These are phyloP conservation scores for Grifola frondosa DNA, from an alignment of 1,284 basidiomycete species.

Conservation along the genomic window DNA sequence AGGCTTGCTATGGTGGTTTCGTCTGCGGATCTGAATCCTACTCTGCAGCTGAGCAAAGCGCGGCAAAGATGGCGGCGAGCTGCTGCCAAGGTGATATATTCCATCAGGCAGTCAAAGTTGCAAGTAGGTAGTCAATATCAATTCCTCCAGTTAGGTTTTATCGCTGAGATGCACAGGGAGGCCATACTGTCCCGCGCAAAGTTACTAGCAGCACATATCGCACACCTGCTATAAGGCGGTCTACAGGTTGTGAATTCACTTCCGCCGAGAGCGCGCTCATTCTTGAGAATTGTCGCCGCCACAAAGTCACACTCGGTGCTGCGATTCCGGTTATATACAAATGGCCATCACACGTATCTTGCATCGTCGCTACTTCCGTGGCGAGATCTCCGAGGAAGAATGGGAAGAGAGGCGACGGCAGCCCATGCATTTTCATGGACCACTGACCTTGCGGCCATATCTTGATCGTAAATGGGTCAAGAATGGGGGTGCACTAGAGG, in stretches of 20 bases:
- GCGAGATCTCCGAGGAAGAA: constrained; percentile 48
- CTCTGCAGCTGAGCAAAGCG: constrained; percentile 31
- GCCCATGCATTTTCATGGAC: constrained; percentile 50
- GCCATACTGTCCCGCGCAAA: constrained; percentile 51
- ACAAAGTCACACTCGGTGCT: constrained; percentile 50
- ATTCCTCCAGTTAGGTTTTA: background rate
- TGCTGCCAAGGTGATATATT: constrained; percentile 40
- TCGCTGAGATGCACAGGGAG: constrained; percentile 40
- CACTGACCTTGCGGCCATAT: constrained; percentile 52
- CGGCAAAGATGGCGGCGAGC: constrained; percentile 49
- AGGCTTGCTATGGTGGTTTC: constrained; percentile 43
- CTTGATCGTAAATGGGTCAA: constrained; percentile 49
- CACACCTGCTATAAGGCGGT: constrained; percentile 37
- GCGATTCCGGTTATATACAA: constrained; percentile 52
- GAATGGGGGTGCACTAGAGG: constrained; percentile 44
- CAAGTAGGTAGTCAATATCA: constrained; percentile 29
- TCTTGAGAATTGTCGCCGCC: constrained; percentile 39
- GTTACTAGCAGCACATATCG: constrained; percentile 33
- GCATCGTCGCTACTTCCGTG: constrained; percentile 44
- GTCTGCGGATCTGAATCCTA: constrained; percentile 38
- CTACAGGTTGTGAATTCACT: constrained; percentile 11
- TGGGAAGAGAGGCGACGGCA: constrained; percentile 53
- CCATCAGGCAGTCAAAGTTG: constrained; percentile 32
- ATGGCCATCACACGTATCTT: constrained; percentile 55
- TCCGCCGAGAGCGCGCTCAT: constrained; percentile 32